Evolutionary conservation across 176 grass and related monocot species (phyloP), one percentile per base, ranked within the genome.

Genomic region (Cenchrus purpureus): DNA sequence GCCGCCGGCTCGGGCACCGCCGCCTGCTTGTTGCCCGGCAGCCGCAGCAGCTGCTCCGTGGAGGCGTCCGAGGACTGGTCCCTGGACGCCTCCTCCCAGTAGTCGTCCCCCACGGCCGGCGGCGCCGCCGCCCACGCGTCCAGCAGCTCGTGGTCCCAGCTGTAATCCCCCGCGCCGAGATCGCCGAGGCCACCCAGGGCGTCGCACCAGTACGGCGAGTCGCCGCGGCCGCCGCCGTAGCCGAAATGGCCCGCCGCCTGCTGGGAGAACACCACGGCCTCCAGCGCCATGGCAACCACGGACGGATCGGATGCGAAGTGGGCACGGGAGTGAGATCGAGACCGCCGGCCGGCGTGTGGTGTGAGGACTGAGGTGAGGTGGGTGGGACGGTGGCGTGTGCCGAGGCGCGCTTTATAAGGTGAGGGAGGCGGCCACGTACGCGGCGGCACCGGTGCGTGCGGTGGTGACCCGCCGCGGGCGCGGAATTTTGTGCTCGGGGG

Each of bases 251-350:
- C 93, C 19, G 54, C 55, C 19, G 54, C 55, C 32, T 29, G 49
- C 56, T 92, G 97, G 9, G 88, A 68, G 71, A 96, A 97, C 66
- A 91, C 92, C 66, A 94, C 97, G 0, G 97, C 90, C 88, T 99
- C 97, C 71, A 94, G 86, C 16, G 97, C 92, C 97, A 99, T 99
- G 25, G 28, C 68, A 17, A 19, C 45, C 52, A 54, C 12, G 25
- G 48, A 42, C 44, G 57, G 31, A 25, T 14, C 44, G 4, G 5
- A 12, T 42, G 59, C 5, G 7, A n/a, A 7, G 51, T 4, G 1
- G 1, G 55, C 29, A 68, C 76, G 8, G 12, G 7, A 19, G 13
- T 14, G 25, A 31, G 62, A 4, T 1, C 20, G 66, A 19, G 66
- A 19, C 5, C 44, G n/a, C 45, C 5, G 2, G 10, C 42, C 19